Conservation (phyloP, 2,329 filamentous ascomycete species). For the Cryoendolithus antarcticus region DNA sequence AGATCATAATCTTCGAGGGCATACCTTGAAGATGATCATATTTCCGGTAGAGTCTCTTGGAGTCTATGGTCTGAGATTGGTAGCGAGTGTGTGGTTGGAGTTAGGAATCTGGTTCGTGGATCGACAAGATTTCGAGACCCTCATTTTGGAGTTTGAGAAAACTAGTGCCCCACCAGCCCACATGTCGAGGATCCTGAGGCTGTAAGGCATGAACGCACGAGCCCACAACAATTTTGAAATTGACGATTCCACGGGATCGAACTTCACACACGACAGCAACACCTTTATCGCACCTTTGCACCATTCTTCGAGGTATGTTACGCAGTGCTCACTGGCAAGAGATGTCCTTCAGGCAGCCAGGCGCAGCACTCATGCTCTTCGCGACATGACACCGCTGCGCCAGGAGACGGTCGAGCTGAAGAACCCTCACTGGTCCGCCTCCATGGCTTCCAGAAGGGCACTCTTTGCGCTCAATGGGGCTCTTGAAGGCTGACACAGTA, state of each 20-base stretch:
- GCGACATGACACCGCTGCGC: conserved; percentile 34
- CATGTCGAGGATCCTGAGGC: neutral
- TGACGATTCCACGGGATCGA: too few relatives aligned
- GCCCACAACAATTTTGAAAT: neutral
- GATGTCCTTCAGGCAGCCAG: conserved; percentile 41
- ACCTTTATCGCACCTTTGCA: too few relatives aligned
- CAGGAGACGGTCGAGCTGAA: conserved; percentile 48
- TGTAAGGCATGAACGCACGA: conserved; percentile 1
- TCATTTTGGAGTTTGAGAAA: too few relatives aligned
- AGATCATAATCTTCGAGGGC: conserved; percentile 10
- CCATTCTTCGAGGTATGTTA: conserved; percentile 23
- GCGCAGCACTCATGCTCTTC: conserved; percentile 30
- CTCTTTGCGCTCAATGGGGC: conserved; percentile 53
- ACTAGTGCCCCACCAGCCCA: neutral
- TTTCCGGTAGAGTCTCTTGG: conserved; percentile 16
- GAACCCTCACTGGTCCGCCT: conserved; percentile 40
- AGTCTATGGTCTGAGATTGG: too few relatives aligned
- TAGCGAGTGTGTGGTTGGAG: too few relatives aligned
- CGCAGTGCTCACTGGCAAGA: conserved; percentile 9
- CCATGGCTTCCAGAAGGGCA: conserved; percentile 36
- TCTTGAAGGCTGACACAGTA: conserved; percentile 48
- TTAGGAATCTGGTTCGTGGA: too few relatives aligned
- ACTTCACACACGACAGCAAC: too few relatives aligned
- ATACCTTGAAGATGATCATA: conserved; percentile 49
- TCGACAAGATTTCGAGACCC: too few relatives aligned